phyloP scores from a whole-genome alignment of 345 rosid species.

The Trapa bicornis region DNA sequence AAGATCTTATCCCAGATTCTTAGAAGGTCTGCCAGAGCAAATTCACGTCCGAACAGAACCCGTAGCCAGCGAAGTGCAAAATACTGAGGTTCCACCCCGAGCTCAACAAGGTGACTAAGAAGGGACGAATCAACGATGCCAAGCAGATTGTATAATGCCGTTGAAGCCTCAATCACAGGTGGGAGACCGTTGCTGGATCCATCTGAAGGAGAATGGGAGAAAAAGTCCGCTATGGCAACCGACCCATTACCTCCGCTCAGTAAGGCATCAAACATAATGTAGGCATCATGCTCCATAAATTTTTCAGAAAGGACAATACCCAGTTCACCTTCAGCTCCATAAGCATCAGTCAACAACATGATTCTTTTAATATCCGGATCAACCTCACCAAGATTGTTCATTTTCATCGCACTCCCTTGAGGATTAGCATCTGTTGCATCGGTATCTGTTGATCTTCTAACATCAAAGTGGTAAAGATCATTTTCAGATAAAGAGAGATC shows the following conservation, averaged over 20 bases:
- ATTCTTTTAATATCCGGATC: slow-evolving; percentile 68
- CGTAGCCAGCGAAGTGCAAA: slow-evolving; percentile 83
- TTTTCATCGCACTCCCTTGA: slow-evolving; percentile 35
- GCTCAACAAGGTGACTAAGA: slow-evolving; percentile 76
- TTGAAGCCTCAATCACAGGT: slow-evolving; percentile 78
- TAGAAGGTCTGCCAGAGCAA: slow-evolving; percentile 56
- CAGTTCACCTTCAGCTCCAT: slow-evolving; percentile 91
- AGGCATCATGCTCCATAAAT: slow-evolving; percentile 93
- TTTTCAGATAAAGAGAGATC: slow-evolving; percentile 54
- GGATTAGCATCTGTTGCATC: slow-evolving; percentile 48
- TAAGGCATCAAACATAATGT: slow-evolving; percentile 80
- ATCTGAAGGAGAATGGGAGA: slow-evolving; percentile 34
- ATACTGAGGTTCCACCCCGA: slow-evolving; percentile 81
- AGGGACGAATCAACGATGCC: slow-evolving; percentile 70
- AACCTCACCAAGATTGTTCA: slow-evolving; percentile 49
- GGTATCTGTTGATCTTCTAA: slow-evolving; percentile 49
- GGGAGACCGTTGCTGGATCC: slow-evolving; percentile 55
- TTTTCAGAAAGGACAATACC: slow-evolving; percentile 87
- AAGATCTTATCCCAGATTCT: slow-evolving; percentile 82
- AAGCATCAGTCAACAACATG: slow-evolving; percentile 60
- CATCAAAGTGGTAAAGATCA: slow-evolving; percentile 63
- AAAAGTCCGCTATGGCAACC: slow-evolving; percentile 76
- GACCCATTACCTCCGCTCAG: slow-evolving; percentile 63
- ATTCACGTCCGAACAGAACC: slow-evolving; percentile 77
- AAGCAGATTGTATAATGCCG: slow-evolving; percentile 58